phyloP scores from a whole-genome alignment of 352 stramenopile species.

The Phytophthora pini region DNA sequence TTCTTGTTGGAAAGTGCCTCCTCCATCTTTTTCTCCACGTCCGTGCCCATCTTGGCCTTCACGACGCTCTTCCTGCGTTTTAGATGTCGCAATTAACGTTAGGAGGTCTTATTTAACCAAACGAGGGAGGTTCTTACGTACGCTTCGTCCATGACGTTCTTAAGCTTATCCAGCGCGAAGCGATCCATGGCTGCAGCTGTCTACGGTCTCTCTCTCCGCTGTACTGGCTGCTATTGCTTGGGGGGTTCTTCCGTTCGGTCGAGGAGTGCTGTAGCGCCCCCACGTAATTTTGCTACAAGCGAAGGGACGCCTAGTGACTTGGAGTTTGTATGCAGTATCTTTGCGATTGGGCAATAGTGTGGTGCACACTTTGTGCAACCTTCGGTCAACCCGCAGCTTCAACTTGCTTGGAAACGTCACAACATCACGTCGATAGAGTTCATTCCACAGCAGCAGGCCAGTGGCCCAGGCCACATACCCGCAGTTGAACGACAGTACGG shows the following conservation, averaged over 20 bases:
- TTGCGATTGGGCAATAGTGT: slow-evolving; percentile 11
- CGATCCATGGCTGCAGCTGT: slow-evolving; percentile 68
- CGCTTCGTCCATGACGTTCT: slow-evolving; percentile 90
- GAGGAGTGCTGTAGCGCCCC: slow-evolving; percentile 14
- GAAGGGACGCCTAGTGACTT: slow-evolving; percentile 24
- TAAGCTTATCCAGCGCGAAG: slow-evolving; percentile 85
- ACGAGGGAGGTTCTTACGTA: slow-evolving; percentile 36
- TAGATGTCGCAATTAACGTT: slow-evolving; percentile 12
- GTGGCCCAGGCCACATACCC: too few relatives aligned
- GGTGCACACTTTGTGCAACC: slow-evolving; percentile 3
- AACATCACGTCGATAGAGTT: background rate
- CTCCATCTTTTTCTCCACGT: slow-evolving; percentile 90
- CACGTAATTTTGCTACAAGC: slow-evolving; percentile 31
- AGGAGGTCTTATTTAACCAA: background rate
- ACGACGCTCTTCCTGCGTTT: slow-evolving; percentile 78
- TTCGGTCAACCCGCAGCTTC: slow-evolving; percentile 2
- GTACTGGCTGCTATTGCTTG: slow-evolving; percentile 4
- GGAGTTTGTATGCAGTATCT: slow-evolving; percentile 36
- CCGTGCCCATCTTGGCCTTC: slow-evolving; percentile 87
- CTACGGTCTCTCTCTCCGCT: slow-evolving; percentile 7
- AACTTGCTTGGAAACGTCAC: background rate
- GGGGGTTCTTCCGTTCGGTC: slow-evolving; percentile 11
- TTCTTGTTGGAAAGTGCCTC: slow-evolving; percentile 99
- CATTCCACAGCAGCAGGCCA: too few relatives aligned
- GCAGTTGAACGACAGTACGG: too few relatives aligned